Conservation (phyloP, 805 yeast species). For the Saccharomyces eubayanus region DNA sequence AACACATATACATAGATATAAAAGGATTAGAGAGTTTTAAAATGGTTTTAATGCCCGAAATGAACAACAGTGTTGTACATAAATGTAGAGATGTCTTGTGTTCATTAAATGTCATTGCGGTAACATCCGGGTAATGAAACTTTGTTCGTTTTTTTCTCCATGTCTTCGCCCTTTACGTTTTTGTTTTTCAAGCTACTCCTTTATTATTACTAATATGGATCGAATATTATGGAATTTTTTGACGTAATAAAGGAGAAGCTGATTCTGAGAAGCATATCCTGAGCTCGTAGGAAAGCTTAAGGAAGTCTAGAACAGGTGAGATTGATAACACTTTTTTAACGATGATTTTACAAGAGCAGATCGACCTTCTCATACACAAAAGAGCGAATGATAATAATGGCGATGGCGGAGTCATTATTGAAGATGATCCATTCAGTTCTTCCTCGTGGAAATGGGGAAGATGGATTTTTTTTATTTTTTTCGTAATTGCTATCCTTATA, state of each 20-base stretch:
- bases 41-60: not conserved
- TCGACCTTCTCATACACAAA: not conserved
- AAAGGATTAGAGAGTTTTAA: not conserved
- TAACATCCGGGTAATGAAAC: not conserved
- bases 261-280: constrained; percentile 30
- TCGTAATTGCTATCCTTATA: constrained; percentile 8
- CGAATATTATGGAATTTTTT: not conserved
- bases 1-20: not conserved
- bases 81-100: too few species aligned
- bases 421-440: not conserved
- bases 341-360: not conserved
- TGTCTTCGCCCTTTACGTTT: not conserved
- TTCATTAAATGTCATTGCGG: not conserved
- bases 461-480: constrained; percentile 26
- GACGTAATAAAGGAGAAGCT: constrained; percentile 22
- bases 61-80: not conserved
- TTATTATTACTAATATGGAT: not conserved
- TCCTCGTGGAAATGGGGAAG: constrained; percentile 25
- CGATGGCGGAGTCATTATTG: not conserved
- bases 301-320: not conserved
- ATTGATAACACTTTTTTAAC: not conserved
- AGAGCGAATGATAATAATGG: not conserved
- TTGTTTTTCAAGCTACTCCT: not conserved
- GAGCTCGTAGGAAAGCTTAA: not conserved
- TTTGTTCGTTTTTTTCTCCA: not conserved